A percentile compares a stretch with the other conserved stretches of the same genome.
Conservation (phyloP, 2,329 filamentous ascomycete species). For the Emergomyces pasteurianus region DNA sequence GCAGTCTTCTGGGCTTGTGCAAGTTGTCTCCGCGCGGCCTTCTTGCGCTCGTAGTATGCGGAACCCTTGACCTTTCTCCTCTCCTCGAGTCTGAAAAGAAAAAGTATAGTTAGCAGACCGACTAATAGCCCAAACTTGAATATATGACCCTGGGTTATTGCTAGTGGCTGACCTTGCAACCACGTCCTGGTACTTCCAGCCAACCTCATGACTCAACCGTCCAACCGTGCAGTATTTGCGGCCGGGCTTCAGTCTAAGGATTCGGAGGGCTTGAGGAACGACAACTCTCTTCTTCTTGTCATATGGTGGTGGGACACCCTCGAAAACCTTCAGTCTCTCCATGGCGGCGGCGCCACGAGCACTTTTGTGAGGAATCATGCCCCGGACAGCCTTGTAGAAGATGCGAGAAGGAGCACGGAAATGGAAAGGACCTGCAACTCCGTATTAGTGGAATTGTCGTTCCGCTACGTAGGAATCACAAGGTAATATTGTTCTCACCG, state of each 20-base stretch:
- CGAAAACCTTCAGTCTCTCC: conserved; percentile 99
- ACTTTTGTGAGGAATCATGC: conserved; percentile 99
- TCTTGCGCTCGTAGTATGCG: conserved; percentile 99
- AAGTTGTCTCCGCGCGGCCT: conserved; percentile 82
- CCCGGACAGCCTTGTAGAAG: conserved; percentile 99
- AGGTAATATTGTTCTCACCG: conserved; percentile 50
- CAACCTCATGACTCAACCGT: conserved; percentile 94
- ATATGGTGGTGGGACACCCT: conserved; percentile 97
- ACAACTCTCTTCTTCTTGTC: conserved; percentile 99
- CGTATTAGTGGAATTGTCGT: conserved; percentile 7
- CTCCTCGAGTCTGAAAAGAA: conserved; percentile 76
- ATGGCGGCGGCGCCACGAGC: conserved; percentile 90
- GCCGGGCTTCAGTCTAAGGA: conserved; percentile 93
- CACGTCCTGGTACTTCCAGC: conserved; percentile 99
- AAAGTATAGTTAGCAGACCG: conserved; percentile 4
- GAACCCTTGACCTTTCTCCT: conserved; percentile 98
- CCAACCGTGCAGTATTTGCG: conserved; percentile 99
- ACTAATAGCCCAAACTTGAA: not conserved
- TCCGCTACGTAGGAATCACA: not conserved
- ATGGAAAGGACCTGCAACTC: conserved; percentile 78
- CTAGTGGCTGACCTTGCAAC: conserved; percentile 70
- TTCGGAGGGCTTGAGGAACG: conserved; percentile 92
- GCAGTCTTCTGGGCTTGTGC: conserved; percentile 88
- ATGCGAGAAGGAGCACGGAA: conserved; percentile 98
- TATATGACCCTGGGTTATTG: not conserved